A percentile compares a stretch with the other conserved stretches of the same genome.
Conservation (phyloP, 805 yeast species). For the Grigorovia jiainica region DNA sequence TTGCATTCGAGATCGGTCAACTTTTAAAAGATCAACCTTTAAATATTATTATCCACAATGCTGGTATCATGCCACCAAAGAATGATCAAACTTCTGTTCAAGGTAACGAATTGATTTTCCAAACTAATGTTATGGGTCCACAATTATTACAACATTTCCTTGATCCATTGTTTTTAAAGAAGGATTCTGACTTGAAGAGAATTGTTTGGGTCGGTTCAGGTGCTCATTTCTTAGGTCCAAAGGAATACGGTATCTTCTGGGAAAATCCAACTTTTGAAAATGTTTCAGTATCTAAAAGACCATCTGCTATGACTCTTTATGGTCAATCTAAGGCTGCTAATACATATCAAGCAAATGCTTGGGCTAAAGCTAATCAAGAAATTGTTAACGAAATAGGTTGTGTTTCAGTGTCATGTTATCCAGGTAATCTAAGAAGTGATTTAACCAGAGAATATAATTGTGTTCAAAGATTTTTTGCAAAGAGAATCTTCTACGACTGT, state of each 20-base stretch:
- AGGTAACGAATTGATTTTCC: slow-evolving; percentile 31
- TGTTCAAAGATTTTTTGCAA: slow-evolving; percentile 7
- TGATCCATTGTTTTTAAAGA: slow-evolving; percentile 30
- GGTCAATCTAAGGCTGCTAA: slow-evolving; percentile 34
- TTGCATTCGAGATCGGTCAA: slow-evolving; percentile 16
- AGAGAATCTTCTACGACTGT: slow-evolving; percentile 6
- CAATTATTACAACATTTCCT: slow-evolving; percentile 31
- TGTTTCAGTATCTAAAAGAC: slow-evolving; percentile 12
- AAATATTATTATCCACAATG: slow-evolving; percentile 31
- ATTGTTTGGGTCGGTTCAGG: slow-evolving; percentile 34
- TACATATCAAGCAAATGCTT: slow-evolving; percentile 28
- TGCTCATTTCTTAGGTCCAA: slow-evolving; percentile 26
- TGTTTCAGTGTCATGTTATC: slow-evolving; percentile 30
- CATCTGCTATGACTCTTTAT: slow-evolving; percentile 17
- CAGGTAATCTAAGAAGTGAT: slow-evolving; percentile 30
- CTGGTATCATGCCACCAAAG: slow-evolving; percentile 29
- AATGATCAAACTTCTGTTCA: slow-evolving; percentile 23
- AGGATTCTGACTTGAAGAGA: slow-evolving; percentile 26
- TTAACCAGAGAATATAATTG: slow-evolving; percentile 21
- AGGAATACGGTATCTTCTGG: slow-evolving; percentile 28
- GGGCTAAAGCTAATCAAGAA: slow-evolving; percentile 24
- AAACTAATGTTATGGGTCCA: slow-evolving; percentile 32
- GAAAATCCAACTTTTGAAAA: slow-evolving; percentile 22
- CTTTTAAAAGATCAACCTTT: slow-evolving; percentile 15
- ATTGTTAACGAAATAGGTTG: slow-evolving; percentile 21